Percentiles rank a stretch among this genome's conserved stretches.
phyloP scores from a whole-genome alignment of 2,329 filamentous ascomycete genomes.

The Onygenales sp. region DNA sequence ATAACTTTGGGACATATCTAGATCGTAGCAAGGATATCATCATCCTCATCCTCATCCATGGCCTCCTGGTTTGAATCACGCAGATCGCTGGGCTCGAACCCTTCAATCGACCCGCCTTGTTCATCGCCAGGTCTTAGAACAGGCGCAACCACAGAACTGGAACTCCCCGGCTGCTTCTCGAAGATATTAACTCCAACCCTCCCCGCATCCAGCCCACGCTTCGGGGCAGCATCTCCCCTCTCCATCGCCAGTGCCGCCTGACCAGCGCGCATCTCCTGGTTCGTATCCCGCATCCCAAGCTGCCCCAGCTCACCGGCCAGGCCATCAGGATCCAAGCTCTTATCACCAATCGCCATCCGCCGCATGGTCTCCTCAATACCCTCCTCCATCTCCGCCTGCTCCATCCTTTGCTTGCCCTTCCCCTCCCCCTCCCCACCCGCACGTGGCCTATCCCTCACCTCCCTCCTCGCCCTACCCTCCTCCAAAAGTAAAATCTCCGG shows the following conservation, averaged over 20 bases:
- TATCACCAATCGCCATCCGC: constrained; percentile 12
- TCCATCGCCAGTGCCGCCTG: constrained; percentile 6
- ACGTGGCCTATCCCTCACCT: constrained; percentile 1
- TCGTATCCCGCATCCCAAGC: constrained; percentile 19
- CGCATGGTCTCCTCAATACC: constrained; percentile 9
- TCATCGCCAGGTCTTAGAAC: constrained; percentile 23
- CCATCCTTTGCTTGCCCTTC: not conserved
- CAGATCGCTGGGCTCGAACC: constrained; percentile 25
- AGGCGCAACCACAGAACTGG: constrained; percentile 19
- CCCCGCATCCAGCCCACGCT: constrained; percentile 16
- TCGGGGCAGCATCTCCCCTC: constrained; percentile 16
- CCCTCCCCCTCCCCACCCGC: constrained; percentile 11
- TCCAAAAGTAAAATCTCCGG: constrained; percentile 55
- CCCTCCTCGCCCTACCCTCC: constrained; percentile 39
- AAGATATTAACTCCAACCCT: constrained; percentile 25
- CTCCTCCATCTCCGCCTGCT: constrained; percentile 7
- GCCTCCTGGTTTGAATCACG: constrained; percentile 28
- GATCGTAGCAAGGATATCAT: constrained; percentile 37
- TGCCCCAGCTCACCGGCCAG: constrained; percentile 18
- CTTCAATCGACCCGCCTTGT: constrained; percentile 32
- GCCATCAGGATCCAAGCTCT: constrained; percentile 5
- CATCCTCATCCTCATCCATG: constrained; percentile 39
- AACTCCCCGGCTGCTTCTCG: constrained; percentile 20
- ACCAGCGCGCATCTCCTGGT: not conserved
- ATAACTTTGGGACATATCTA: constrained; percentile 12